These are phyloP conservation scores for Xylaria cubensis DNA, from an alignment of 495 filamentous ascomycete species.

Conservation along the genomic window DNA sequence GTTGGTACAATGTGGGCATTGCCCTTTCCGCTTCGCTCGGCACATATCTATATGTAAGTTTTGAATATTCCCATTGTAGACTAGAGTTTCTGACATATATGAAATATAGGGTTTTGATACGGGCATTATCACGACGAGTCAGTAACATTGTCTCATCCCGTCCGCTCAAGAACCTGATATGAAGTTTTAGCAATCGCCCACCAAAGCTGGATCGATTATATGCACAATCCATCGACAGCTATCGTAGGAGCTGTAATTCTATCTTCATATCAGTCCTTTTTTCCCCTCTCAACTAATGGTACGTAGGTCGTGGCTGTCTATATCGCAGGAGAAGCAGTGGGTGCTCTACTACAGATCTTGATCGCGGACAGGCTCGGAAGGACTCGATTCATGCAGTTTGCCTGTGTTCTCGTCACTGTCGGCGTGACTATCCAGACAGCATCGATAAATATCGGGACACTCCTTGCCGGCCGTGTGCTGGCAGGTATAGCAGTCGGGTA, in stretches of 20 bases:
- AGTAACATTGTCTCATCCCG: slow-evolving; percentile 34
- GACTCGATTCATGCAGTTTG: slow-evolving; percentile 64
- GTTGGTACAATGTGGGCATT: slow-evolving; percentile 51
- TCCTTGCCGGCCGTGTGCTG: slow-evolving; percentile 61
- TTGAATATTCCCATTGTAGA: neutral
- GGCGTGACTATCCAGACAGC: slow-evolving; percentile 64
- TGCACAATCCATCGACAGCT: slow-evolving; percentile 59
- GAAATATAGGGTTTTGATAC: slow-evolving; percentile 61
- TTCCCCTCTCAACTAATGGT: slow-evolving; percentile 36
- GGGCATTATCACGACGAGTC: slow-evolving; percentile 65
- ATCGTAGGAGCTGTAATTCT: slow-evolving; percentile 60
- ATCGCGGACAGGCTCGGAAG: slow-evolving; percentile 63
- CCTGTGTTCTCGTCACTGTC: slow-evolving; percentile 64
- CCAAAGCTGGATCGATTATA: slow-evolving; percentile 66
- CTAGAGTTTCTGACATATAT: slow-evolving; percentile 15
- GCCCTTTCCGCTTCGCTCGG: slow-evolving; percentile 63
- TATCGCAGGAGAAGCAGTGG: slow-evolving; percentile 64
- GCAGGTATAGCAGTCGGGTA: slow-evolving; percentile 64
- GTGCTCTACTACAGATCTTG: slow-evolving; percentile 59
- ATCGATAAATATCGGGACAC: slow-evolving; percentile 66
- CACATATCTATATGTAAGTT: slow-evolving; percentile 63
- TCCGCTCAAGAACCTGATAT: neutral
- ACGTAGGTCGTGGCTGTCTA: slow-evolving; percentile 57
- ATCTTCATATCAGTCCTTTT: neutral
- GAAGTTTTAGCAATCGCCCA: slow-evolving; percentile 60